These are phyloP conservation scores for Corymbia calophylla DNA, from an alignment of 441 rosid species.

Conservation along the genomic window DNA sequence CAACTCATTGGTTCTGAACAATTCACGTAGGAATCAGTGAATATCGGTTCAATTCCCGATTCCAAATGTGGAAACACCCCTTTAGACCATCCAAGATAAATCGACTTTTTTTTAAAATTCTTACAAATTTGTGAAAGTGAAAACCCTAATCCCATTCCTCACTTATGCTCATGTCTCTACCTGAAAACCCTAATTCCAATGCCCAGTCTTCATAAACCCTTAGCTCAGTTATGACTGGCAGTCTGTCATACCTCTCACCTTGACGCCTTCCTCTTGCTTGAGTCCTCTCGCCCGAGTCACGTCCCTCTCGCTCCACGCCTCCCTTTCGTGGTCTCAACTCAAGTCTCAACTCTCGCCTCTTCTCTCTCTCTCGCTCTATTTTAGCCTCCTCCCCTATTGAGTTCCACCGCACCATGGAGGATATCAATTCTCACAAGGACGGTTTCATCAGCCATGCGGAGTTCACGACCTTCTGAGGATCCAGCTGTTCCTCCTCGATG, in stretches of 20 bases:
- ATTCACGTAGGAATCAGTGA: accelerated
- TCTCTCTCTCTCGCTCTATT: no score
- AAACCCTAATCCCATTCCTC: not conserved
- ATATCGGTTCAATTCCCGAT: accelerated
- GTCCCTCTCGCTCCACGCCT: not conserved
- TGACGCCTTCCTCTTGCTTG: not conserved
- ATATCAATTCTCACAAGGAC: no score
- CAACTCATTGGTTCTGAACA: no score
- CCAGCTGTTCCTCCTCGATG: not conserved
- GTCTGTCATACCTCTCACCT: accelerated
- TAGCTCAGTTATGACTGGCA: not conserved
- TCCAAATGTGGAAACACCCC: accelerated
- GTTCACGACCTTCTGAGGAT: not conserved
- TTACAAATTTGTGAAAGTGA: not conserved
- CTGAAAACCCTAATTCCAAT: not conserved
- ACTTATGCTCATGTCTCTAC: not conserved
- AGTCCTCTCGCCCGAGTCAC: not conserved
- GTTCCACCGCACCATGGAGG: no score
- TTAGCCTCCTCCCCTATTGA: not conserved
- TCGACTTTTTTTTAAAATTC: no score
- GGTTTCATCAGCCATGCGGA: not conserved
- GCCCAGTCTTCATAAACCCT: not conserved
- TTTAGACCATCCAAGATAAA: accelerated
- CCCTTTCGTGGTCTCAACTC: no score
- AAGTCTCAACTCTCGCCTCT: no score